Base-by-base conservation (phyloP, 2,329 filamentous ascomycete genomes). In the Mycogone perniciosa region DNA sequence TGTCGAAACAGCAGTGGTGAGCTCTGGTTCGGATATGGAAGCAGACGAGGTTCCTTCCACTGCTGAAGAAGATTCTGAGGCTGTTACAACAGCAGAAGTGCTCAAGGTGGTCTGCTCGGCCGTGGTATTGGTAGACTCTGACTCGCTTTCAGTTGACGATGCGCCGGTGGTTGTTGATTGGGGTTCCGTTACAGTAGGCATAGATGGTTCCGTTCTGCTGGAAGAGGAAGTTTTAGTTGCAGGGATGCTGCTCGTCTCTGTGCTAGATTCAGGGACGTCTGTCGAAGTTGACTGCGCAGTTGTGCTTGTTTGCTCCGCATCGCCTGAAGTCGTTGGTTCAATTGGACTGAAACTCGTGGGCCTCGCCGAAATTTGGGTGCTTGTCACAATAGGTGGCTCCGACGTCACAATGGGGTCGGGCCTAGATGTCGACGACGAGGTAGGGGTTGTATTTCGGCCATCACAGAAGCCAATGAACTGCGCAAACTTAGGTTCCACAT, bases 391-490 rank as follows among this genome's bases (percentile, higher is more conserved):
- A 5, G 54, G 49, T 3, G 59, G 56, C 31, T 54, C 43, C 7
- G 51, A 53, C 29, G 61, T 58, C 6, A 63, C 59, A 3, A 55
- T 52, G 20, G 61, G 60, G 26, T 69, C 58, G 4, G 59, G 59
- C 0, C 51, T 53, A 3, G 56, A 29, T 2, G 45, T 38, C 1
- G 53, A 41, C 6, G 55, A 54, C 1, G 55, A 44, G 1, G 59
- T 53, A 5, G 60, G 54, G 4, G 53, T 47, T 1, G 63, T 47
- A n/a, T 54, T 55, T 5, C 43, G 54, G 6, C 63, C 62, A 0
- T 62, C 27, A 57, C 80, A 84, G 58, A 64, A 82, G 33, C 62
- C 56, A 31, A 76, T 5, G 50, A 66, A 81, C 56, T 79, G 75
- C 0, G 46, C 27, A 37, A 79, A 77, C 10, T 62, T 51, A 0